Base-by-base conservation (phyloP, 805 yeast genomes). In the Saturnispora bothae region DNA sequence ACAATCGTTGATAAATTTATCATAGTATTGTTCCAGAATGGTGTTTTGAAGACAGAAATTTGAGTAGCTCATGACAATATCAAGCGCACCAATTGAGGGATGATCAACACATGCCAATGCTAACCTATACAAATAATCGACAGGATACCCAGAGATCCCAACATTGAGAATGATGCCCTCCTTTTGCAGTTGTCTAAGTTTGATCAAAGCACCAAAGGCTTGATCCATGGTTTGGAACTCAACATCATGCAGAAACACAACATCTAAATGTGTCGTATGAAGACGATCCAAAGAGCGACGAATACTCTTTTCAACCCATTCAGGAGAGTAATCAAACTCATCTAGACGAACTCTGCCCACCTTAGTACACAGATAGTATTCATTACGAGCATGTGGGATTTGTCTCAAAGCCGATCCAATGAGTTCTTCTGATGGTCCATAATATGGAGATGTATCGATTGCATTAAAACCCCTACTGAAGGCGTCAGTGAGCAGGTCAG, bases 381-480 rank as follows among this genome's bases (percentile, higher is more conserved):
- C 52, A 4, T 77, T 78, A 42, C 97, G 67, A 0, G 76, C 66
- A 48, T 66, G 57, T 28, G 54, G 53, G 22, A 62, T 44, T 1
- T 51, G 39, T 18, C 58, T 54, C 46, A 88, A 60, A 0, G 86
- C 89, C 13, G 65, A 43, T 2, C 97, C 96, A 5, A 83, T 53
- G 12, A 88, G 46, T 15, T 59, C 65, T 52, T 88, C 97, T 4
- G 94, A 82, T 0, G 84, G 84, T 0, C 96, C 96, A 54, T 88
- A 88, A 60, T 83, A 86, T 3, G 96, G 96, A 0, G 96, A 83
- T 0, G 96, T 85, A 53, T 88, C 96, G 27, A 88, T 65, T 2
- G 94, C 92, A 33, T 67, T 69, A 43, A 84, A 63, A 0, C 96
- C 96, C 19, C 65, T 52, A 16, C 63, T 59, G 49, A 88, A 78